phyloP scores from a whole-genome alignment of 768 basidiomycete species.

The Pholiota conissans region DNA sequence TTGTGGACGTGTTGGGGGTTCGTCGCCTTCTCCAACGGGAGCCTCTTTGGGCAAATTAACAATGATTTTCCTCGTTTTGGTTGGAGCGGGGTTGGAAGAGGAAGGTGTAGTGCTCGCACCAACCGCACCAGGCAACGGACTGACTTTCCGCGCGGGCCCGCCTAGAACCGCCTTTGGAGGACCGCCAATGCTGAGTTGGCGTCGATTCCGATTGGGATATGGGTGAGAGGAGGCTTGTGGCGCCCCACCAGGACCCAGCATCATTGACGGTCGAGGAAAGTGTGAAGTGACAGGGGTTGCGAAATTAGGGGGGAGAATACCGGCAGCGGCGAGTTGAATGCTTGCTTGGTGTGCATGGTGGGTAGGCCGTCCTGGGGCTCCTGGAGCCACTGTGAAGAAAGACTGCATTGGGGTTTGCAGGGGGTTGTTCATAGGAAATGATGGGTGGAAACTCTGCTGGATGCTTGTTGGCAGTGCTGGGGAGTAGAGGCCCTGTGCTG shows the following conservation, averaged over 20 bases:
- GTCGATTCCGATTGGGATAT: slow-evolving; percentile 61
- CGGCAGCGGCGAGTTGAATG: slow-evolving; percentile 61
- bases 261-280: slow-evolving; percentile 53
- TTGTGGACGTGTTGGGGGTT: slow-evolving; percentile 41
- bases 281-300: slow-evolving; percentile 63
- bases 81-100: slow-evolving; percentile 29
- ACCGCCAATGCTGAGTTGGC: slow-evolving; percentile 77
- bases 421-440: slow-evolving; percentile 45
- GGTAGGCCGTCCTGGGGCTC: slow-evolving; percentile 50
- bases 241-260: slow-evolving; percentile 38
- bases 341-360: slow-evolving; percentile 61
- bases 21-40: slow-evolving; percentile 36
- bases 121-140: slow-evolving; percentile 55
- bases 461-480: slow-evolving; percentile 63
- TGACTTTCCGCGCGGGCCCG: slow-evolving; percentile 75
- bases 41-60: slow-evolving; percentile 80
- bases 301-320: slow-evolving; percentile 56
- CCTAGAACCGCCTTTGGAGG: slow-evolving; percentile 88
- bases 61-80: slow-evolving; percentile 63
- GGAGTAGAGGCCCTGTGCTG: slow-evolving; percentile 51
- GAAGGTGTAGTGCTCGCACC: slow-evolving; percentile 31
- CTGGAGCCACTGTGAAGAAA: slow-evolving; percentile 56
- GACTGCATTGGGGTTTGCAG: slow-evolving; percentile 77
- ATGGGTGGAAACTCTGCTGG: slow-evolving; percentile 57
- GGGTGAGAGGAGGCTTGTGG: slow-evolving; percentile 38